Percentiles rank a stretch among this genome's conserved stretches.
Evolutionary conservation across 306 rosid species (phyloP).

Genomic region (Pterocarpus macrocarpus): DNA sequence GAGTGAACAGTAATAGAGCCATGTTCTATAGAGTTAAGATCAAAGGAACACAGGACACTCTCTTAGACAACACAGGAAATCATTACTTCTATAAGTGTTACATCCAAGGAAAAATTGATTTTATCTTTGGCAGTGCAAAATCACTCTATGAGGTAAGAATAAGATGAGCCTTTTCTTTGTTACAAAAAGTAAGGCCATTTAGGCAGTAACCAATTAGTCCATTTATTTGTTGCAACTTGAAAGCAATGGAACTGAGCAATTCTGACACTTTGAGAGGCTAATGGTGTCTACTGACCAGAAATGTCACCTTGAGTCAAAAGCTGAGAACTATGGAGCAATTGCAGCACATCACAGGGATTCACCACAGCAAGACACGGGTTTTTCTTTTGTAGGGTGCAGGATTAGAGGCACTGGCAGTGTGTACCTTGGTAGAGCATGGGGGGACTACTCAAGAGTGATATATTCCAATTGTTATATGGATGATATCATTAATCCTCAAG

Average conservation of each 20-base stretch:
- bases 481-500: constrained; percentile 65
- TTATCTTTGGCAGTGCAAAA: constrained; percentile 78
- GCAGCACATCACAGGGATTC: constrained; percentile 84
- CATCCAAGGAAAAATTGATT: constrained; percentile 84
- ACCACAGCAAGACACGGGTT: constrained; percentile 65
- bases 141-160: constrained; percentile 75
- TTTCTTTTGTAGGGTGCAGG: constrained; percentile 77
- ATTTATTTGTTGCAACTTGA: neutral
- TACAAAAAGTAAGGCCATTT: neutral
- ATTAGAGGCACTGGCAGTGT: constrained; percentile 73
- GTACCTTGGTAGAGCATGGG: constrained; percentile 94
- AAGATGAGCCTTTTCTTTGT: neutral
- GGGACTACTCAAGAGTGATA: constrained; percentile 72
- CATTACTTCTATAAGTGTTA: constrained; percentile 74
- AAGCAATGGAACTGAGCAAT: neutral
- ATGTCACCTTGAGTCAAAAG: constrained; percentile 68
- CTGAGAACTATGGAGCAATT: constrained; percentile 77
- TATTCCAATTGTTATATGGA: constrained; percentile 72
- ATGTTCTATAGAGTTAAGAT: constrained; percentile 74
- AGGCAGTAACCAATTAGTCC: neutral
- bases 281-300: constrained; percentile 53
- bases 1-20: constrained; percentile 77
- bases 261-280: constrained; percentile 29
- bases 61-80: constrained; percentile 75
- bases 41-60: constrained; percentile 87